Base-by-base conservation (phyloP, 768 basidiomycete genomes). In the Russula foetens region DNA sequence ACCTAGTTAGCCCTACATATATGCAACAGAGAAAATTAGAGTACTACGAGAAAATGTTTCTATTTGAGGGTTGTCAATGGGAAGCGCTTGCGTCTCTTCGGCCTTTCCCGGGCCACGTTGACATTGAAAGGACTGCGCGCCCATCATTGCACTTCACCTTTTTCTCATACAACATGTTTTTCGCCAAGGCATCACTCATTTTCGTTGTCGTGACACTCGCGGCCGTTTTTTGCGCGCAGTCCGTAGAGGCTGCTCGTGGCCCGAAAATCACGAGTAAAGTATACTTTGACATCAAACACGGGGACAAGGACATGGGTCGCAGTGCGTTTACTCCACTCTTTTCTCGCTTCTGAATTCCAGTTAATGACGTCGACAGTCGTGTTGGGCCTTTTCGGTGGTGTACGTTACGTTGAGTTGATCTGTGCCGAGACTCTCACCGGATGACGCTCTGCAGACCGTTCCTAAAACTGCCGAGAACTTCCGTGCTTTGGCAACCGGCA, bases 401-500 rank as follows among this genome's bases (percentile, higher is more conserved):
- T 90, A 75, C 63, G 62, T 68, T 47, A 26, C 39, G 33, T 21
- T 7, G 4, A 11, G 5, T 53, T 11, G 33, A 29, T 31, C 23
- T 15, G 51, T 26, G 48, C 14, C 21, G 43, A 51, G 33, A 50
- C 62, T 23, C 9, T 21, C 43, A 33, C 26, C 24, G n/a, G 4
- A 46, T 33, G 31, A 33, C 33, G 12, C 48, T 41, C 41, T 43
- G 29, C 59, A 94, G 88, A 92, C 92, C 49, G 94, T 97, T 48
- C 95, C 95, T 56, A 95, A 95, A 76, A 98, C 95, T 33, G 94
- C 79, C 26, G 95, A 94, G 81, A 98, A 98, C 82, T 98, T 98
- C 84, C 88, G 93, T 59, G 92, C 93, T 50, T 81, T 99, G 66
- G 78, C 90, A 14, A 91, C 92, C 39, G 91, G 95, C 59, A 78